Conservation (phyloP, 805 yeast species). For the Ogataea nonfermentans region DNA sequence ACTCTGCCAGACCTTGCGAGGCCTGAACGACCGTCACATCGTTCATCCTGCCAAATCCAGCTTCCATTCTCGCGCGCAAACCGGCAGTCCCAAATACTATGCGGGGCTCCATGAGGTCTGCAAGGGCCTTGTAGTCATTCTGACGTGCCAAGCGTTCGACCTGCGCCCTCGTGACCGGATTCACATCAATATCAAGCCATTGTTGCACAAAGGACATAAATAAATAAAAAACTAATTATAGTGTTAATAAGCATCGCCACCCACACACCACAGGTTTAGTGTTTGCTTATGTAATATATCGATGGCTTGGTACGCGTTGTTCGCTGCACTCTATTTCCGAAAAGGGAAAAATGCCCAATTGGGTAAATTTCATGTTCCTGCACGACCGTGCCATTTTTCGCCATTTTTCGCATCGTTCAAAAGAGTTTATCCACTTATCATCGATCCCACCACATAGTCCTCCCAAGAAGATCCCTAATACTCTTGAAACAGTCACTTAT, state of each 20-base stretch:
- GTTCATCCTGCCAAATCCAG: slow-evolving; percentile 89
- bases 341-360: slow-evolving; percentile 9
- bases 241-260: background rate
- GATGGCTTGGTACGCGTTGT: background rate
- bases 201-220: slow-evolving; percentile 29
- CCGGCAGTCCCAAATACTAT: slow-evolving; percentile 95
- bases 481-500: slow-evolving; percentile 2
- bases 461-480: background rate
- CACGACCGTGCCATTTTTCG: slow-evolving; percentile 11
- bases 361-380: slow-evolving; percentile 5
- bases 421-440: background rate
- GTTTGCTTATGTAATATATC: too few species aligned
- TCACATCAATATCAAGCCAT: slow-evolving; percentile 41
- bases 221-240: too few species aligned
- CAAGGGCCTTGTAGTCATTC: slow-evolving; percentile 44
- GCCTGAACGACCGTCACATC: slow-evolving; percentile 87
- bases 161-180: slow-evolving; percentile 49
- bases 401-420: slow-evolving; percentile 8
- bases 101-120: slow-evolving; percentile 51
- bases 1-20: slow-evolving; percentile 72
- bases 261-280: background rate
- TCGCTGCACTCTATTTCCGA: slow-evolving; percentile 6
- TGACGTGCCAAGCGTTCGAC: slow-evolving; percentile 43
- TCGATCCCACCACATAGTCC: slow-evolving; percentile 1
- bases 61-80: slow-evolving; percentile 80